Percentiles rank a stretch among this genome's conserved stretches.
These are phyloP conservation scores for Aspergillus chevalieri DNA, from an alignment of 2,329 filamentous ascomycete species.

Conservation along the genomic window DNA sequence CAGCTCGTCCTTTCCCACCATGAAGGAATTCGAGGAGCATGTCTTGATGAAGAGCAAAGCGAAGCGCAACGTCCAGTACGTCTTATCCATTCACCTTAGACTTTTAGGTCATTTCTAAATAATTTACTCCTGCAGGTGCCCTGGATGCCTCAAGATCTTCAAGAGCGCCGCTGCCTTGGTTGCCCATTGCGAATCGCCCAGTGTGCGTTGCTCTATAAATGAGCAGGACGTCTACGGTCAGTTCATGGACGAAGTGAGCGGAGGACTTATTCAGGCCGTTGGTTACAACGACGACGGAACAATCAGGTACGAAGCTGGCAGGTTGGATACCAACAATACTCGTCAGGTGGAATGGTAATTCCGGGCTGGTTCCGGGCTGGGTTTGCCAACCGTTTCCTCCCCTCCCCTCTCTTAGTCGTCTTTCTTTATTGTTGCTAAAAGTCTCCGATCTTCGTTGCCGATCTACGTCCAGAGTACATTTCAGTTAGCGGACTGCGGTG, in stretches of 20 bases:
- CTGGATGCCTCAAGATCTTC: conserved; percentile 35
- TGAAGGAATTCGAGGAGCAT: conserved; percentile 28
- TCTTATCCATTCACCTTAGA: neutral
- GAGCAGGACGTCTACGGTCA: conserved; percentile 24
- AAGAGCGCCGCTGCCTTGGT: conserved; percentile 32
- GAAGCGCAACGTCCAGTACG: conserved; percentile 15
- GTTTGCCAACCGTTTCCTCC: neutral
- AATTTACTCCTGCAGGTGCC: conserved; percentile 24
- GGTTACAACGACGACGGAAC: conserved; percentile 29
- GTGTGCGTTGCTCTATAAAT: conserved; percentile 29
- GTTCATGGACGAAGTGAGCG: conserved; percentile 33
- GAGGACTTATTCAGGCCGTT: conserved; percentile 29
- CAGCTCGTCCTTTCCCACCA: conserved; percentile 17
- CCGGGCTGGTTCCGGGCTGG: neutral
- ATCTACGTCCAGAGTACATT: neutral
- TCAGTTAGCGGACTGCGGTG: too few relatives aligned
- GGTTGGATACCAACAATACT: conserved; percentile 10
- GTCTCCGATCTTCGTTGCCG: too few relatives aligned
- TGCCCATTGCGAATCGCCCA: conserved; percentile 36
- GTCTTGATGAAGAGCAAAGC: conserved; percentile 17
- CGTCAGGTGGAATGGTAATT: conserved; percentile 3
- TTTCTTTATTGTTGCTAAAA: neutral
- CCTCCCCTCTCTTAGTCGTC: neutral
- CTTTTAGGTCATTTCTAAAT: neutral
- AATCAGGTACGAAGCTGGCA: conserved; percentile 25